Conservation (phyloP, 2,329 filamentous ascomycete genomes). For the Botrytis tulipae region DNA sequence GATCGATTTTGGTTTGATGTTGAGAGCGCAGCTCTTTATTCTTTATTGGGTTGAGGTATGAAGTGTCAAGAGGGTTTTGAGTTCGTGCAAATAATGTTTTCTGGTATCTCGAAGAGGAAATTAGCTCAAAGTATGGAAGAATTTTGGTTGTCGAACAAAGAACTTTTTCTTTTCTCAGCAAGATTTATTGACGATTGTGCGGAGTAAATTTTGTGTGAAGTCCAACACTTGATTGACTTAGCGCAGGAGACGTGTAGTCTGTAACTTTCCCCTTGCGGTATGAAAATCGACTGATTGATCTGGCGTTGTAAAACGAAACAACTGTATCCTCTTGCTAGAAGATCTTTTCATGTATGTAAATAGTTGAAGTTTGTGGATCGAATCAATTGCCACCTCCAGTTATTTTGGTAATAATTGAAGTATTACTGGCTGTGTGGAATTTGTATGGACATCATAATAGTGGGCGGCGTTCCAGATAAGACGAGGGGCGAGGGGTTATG, state of each 20-base stretch:
- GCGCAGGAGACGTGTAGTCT: conserved; percentile 9
- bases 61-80: not conserved
- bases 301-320: not conserved
- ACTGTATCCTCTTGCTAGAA: not conserved
- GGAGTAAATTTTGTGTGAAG: not conserved
- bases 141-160: conserved; percentile 8
- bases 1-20: conserved; percentile 25
- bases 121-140: conserved; percentile 10
- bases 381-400: conserved; percentile 16
- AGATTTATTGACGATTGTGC: conserved; percentile 1
- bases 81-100: not conserved
- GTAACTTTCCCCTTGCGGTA: not conserved
- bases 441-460: conserved; percentile 4
- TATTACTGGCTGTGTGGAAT: conserved; percentile 6
- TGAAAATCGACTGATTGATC: not conserved
- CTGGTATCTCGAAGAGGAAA: conserved; percentile 10
- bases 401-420: conserved; percentile 14
- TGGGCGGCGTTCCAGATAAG: conserved; percentile 16
- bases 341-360: not conserved
- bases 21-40: conserved; percentile 24
- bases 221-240: conserved; percentile 16
- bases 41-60: not conserved
- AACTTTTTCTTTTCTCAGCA: not conserved
- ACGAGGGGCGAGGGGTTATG: conserved; percentile 1
- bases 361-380: not conserved